Evolutionary conservation across 495 filamentous ascomycete species (phyloP).

Genomic region (Trichoderma asperelloides): DNA sequence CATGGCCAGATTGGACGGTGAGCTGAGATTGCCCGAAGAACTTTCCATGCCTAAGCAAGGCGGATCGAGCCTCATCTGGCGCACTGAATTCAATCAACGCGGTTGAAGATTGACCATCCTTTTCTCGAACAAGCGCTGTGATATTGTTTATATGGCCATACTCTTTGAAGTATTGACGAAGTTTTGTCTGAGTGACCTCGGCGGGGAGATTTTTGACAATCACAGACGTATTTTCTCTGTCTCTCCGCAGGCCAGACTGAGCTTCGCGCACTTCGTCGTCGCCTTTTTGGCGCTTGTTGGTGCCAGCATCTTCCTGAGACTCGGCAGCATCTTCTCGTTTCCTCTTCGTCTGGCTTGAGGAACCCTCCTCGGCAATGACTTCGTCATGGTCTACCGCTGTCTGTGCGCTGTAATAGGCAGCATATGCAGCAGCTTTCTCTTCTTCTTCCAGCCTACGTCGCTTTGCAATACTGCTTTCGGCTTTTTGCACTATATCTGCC

Average conservation of each 20-base stretch:
- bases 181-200: conserved; percentile 56
- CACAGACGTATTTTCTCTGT: conserved; percentile 82
- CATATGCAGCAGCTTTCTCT: conserved; percentile 41
- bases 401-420: conserved; percentile 26
- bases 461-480: conserved; percentile 51
- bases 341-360: conserved; percentile 47
- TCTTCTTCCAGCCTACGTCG: conserved; percentile 58
- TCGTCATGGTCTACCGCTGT: conserved; percentile 20
- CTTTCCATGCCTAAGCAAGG: conserved; percentile 73
- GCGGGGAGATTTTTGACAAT: conserved; percentile 67
- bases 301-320: conserved; percentile 21
- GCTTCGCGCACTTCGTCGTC: conserved; percentile 33
- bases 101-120: conserved; percentile 44
- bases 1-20: conserved; percentile 59
- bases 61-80: conserved; percentile 68
- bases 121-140: conserved; percentile 49
- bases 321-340: conserved; percentile 52
- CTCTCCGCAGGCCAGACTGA: conserved; percentile 43
- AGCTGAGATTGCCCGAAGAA: conserved; percentile 61
- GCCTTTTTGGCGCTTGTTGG: conserved; percentile 51
- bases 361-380: conserved; percentile 17
- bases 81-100: conserved; percentile 80
- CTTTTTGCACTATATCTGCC: conserved; percentile 57
- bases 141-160: conserved; percentile 75
- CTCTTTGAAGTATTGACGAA: conserved; percentile 85